Percentiles rank a stretch among this genome's conserved stretches.
Conservation (phyloP, 768 basidiomycete species). For the Austroboletus eburneus region DNA sequence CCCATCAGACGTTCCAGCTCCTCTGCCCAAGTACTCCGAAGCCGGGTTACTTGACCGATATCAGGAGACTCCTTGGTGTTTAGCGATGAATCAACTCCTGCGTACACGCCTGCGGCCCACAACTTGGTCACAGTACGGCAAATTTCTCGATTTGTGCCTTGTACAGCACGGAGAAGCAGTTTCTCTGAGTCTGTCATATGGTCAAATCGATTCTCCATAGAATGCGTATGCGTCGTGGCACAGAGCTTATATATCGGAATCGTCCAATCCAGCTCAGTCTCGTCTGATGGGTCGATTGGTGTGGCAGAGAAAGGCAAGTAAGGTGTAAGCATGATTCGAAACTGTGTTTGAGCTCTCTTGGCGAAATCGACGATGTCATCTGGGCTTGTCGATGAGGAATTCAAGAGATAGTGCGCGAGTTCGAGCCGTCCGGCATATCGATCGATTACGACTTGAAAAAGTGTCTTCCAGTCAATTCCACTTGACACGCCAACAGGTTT, state of each 20-base stretch:
- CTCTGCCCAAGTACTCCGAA: slow-evolving; percentile 32
- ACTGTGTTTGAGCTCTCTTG: slow-evolving; percentile 17
- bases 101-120: slow-evolving; percentile 40
- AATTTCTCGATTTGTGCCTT: slow-evolving; percentile 40
- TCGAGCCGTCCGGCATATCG: slow-evolving; percentile 33
- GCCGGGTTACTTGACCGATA: background rate
- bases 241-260: slow-evolving; percentile 29
- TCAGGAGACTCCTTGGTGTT: slow-evolving; percentile 1
- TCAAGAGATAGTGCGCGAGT: slow-evolving; percentile 20
- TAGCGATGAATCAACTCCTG: slow-evolving; percentile 14
- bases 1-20: slow-evolving; percentile 36
- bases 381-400: slow-evolving; percentile 1
- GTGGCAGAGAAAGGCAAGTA: slow-evolving; percentile 20
- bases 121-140: slow-evolving; percentile 42
- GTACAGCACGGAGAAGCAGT: slow-evolving; percentile 24
- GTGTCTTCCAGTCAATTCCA: slow-evolving; percentile 33
- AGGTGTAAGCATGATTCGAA: slow-evolving; percentile 27
- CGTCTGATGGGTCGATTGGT: slow-evolving; percentile 1
- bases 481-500: slow-evolving; percentile 17
- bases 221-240: slow-evolving; percentile 23
- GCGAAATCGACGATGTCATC: slow-evolving; percentile 5
- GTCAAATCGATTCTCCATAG: slow-evolving; percentile 1
- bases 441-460: slow-evolving; percentile 28
- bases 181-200: slow-evolving; percentile 27
- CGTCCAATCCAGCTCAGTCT: slow-evolving; percentile 23